These are phyloP conservation scores for Entophlyctis helioformis DNA, from an alignment of 192 early-diverging fungal species.

Conservation along the genomic window DNA sequence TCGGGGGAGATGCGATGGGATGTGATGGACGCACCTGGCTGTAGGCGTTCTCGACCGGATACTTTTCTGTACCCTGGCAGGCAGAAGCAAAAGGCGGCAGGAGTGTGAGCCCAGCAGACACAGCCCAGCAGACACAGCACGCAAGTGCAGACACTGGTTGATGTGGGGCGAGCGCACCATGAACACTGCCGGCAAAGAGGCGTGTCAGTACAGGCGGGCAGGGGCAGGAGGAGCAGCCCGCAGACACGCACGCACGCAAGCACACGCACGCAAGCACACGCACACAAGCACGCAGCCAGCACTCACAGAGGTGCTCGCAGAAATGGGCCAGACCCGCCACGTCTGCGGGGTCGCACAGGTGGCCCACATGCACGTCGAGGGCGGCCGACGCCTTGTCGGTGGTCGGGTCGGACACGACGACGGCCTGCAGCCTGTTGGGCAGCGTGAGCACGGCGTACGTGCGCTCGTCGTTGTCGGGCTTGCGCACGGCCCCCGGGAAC, in stretches of 20 bases:
- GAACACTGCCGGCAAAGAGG: slow-evolving; percentile 2
- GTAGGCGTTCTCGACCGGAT: slow-evolving; percentile 77
- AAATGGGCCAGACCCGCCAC: slow-evolving; percentile 74
- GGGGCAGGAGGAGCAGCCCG: not conserved
- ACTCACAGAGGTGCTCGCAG: slow-evolving; percentile 56
- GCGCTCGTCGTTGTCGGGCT: slow-evolving; percentile 6
- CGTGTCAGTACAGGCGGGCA: not conserved
- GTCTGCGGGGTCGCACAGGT: slow-evolving; percentile 62
- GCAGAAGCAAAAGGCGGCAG: not conserved
- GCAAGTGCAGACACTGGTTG: too few species aligned
- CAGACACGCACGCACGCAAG: too few species aligned
- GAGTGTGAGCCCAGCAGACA: too few species aligned
- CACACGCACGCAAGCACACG: not conserved
- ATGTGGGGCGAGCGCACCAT: slow-evolving; percentile 1
- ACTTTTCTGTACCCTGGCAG: slow-evolving; percentile 25
- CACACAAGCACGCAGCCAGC: slow-evolving; percentile 16
- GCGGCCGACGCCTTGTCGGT: slow-evolving; percentile 71
- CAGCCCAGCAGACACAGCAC: too few species aligned
- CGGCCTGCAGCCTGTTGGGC: slow-evolving; percentile 48
- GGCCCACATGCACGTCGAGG: slow-evolving; percentile 73
- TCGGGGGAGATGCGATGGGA: slow-evolving; percentile 5
- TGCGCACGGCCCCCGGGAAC: not conserved
- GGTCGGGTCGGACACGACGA: slow-evolving; percentile 57
- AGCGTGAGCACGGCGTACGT: slow-evolving; percentile 21
- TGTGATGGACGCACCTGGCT: slow-evolving; percentile 5